Percentiles rank a stretch among this genome's conserved stretches.
Evolutionary conservation across 106 monocot species (phyloP).

Genomic region (Dendrobium nobile): DNA sequence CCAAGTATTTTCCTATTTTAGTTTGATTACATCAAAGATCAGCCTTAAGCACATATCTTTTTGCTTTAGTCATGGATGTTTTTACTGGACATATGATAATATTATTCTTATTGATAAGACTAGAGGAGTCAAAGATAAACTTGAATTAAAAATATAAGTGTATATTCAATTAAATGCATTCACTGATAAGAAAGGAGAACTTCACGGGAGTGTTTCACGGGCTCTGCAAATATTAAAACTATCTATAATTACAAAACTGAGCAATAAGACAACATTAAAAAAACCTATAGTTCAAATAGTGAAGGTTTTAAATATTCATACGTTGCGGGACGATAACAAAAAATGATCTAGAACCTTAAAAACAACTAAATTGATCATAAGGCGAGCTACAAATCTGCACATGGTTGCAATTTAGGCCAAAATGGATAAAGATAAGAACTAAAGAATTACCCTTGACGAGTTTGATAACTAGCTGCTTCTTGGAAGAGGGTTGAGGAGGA

Average conservation of each 20-base stretch:
- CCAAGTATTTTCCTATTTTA: too few relatives aligned
- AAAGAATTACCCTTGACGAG: slow-evolving; percentile 14
- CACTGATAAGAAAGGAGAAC: not conserved
- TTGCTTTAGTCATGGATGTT: too few relatives aligned
- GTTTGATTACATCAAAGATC: too few relatives aligned
- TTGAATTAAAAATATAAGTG: not conserved
- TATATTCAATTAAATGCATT: not conserved
- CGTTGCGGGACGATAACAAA: not conserved
- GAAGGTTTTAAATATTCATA: not conserved
- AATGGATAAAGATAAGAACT: not conserved
- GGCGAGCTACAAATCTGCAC: not conserved
- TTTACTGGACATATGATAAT: too few relatives aligned
- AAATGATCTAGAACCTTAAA: not conserved
- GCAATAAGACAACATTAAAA: not conserved
- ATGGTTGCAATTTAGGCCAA: not conserved
- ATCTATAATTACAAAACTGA: not conserved
- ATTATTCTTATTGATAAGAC: too few relatives aligned
- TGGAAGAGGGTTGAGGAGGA: slow-evolving; percentile 20
- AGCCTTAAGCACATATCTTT: too few relatives aligned
- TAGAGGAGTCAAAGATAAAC: too few relatives aligned
- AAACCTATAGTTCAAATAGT: not conserved
- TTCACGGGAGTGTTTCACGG: not conserved
- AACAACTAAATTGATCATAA: not conserved
- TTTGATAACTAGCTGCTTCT: slow-evolving; percentile 25
- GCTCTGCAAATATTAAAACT: not conserved